Base-by-base conservation (phyloP, 2,329 filamentous ascomycete species). In the Oidium heveae region DNA sequence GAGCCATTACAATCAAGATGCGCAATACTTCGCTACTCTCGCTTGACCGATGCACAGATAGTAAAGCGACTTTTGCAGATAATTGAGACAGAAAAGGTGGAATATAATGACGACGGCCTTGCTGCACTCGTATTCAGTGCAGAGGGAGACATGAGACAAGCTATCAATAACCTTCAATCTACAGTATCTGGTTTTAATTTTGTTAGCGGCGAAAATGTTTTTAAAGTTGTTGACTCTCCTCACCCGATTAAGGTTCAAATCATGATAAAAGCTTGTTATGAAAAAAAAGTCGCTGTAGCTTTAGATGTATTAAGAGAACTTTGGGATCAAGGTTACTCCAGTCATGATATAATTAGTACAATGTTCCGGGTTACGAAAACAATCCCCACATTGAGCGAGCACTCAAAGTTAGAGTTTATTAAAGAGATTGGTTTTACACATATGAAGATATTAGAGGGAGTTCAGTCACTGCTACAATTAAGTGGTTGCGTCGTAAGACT, bases 211-310 rank as follows among this genome's bases (percentile, higher is more conserved):
- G 89, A 96, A 68, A 96, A 96, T 64, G 91, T 98, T 9, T 98
- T 98, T 74, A 86, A 84, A 63, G 91, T 98, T 9, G 91, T 98
- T 53, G 91, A 98, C 67, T 88, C 84, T 57, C 91, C 91, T 56
- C 91, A 98, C 69, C 91, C 91, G 1, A 88, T 96, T 70, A 96
- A 96, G 68, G 86, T 98, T 28, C 91, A 98, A 72, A 87, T 86
- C 18, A 95, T 98, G 87, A 80, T 98, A 63, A 96, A 94, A 72
- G 86, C 86, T 1, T 96, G 91, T 69, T 86, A 91, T 68, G 88
- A 96, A 67, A n/a, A n/a, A n/a, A n/a, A n/a, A n/a, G n/a, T n/a
- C n/a, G n/a, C n/a, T n/a, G n/a, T n/a, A n/a, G n/a, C n/a, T n/a
- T n/a, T n/a, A n/a, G n/a, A n/a, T n/a, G n/a, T n/a, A n/a, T n/a